A percentile compares a stretch with the other conserved stretches of the same genome.
Conservation (phyloP, 768 basidiomycete genomes). For the Rhodosporidiobolus sp. region DNA sequence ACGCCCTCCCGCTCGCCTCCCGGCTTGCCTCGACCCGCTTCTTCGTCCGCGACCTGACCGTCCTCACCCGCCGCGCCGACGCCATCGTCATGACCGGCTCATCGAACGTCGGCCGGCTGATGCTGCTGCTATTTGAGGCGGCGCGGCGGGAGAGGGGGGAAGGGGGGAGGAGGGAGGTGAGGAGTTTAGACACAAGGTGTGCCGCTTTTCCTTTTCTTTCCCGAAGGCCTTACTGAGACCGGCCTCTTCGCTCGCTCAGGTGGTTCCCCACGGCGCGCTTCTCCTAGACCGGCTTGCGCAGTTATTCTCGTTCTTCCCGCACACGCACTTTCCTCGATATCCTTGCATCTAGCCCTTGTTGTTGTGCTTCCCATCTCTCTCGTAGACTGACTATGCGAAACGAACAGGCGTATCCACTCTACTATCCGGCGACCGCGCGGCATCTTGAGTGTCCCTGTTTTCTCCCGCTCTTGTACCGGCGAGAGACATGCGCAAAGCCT, state of each 20-base stretch:
- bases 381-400: too few relatives aligned
- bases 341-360: too few relatives aligned
- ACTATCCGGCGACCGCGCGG: too few relatives aligned
- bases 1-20: conserved; percentile 16
- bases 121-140: conserved; percentile 32
- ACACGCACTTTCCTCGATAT: too few relatives aligned
- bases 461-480: too few relatives aligned
- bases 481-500: too few relatives aligned
- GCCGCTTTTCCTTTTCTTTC: neutral
- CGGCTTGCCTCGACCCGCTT: conserved; percentile 18
- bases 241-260: neutral
- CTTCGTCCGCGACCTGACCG: conserved; percentile 42
- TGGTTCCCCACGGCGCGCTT: conserved; percentile 37
- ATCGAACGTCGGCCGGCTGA: conserved; percentile 41
- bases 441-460: too few relatives aligned
- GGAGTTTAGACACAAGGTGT: conserved; percentile 36
- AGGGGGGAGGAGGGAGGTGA: conserved; percentile 2
- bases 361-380: too few relatives aligned
- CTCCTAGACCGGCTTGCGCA: neutral
- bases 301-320: too few relatives aligned
- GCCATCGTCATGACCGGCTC: conserved; percentile 41
- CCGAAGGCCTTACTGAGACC: neutral
- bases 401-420: too few relatives aligned
- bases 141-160: conserved; percentile 7
- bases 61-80: conserved; percentile 31